Base-by-base conservation (phyloP, 805 yeast genomes). In the Metschnikowia bowlesiae region DNA sequence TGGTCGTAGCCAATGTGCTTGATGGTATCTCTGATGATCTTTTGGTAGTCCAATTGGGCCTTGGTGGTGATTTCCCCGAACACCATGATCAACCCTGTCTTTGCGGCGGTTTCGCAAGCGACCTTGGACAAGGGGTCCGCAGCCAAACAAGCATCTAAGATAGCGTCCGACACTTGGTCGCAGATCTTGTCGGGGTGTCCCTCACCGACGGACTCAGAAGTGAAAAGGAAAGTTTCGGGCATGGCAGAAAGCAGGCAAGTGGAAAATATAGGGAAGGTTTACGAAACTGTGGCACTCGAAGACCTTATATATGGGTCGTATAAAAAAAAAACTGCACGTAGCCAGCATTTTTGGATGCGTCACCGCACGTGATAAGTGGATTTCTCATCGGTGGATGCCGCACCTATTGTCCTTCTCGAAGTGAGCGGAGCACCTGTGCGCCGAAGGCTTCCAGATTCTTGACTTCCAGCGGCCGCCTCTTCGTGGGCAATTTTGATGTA, bases 51-150 rank as follows among this genome's bases (percentile, higher is more conserved):
- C 68, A 94, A 79, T 57, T 77, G 75, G 61, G 99, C 99, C 71
- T 83, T 87, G 76, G 99, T 94, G 78, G 99, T 92, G 74, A 94
- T 94, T 78, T 94, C 99, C 79, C 99, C 99, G 69, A 94, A 94
- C 60, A 94, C 97, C 95, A 94, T 87, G 69, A 94, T 90, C 96
- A 94, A 84, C 79, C 99, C 99, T 60, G 99, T 94, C 81, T 94
- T 94, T 65, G 98, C 86, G 60, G 99, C 98, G 54, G 99, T 89
- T 78, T 94, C 99, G 81, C 99, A 94, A 45, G 97, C 99, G 70
- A 94, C 99, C 81, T 94, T 94, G 62, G 99, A 94, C 64, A 89
- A 81, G 55, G 99, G 99, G 75, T 94, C 99, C 62, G 78, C 95
- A 50, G 88, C 83, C 64, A 94, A 79, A 81, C 98, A 92, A 62